Base-by-base conservation (phyloP, 1,284 basidiomycete genomes). In the Microbotryum intermedium region DNA sequence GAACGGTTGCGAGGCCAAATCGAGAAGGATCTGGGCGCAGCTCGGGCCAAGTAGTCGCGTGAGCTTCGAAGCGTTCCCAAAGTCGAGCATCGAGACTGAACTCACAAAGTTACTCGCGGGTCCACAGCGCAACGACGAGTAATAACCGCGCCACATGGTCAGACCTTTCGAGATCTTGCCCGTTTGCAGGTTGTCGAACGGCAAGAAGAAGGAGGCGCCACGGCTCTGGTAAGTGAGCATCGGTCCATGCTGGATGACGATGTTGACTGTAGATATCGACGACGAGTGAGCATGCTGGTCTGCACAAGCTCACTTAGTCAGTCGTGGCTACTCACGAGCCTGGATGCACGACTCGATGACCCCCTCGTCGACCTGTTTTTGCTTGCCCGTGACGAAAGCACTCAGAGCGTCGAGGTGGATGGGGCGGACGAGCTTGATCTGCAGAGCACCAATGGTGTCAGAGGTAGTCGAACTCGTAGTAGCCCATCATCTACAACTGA, bases 91-190 rank as follows among this genome's bases (percentile, higher is more conserved):
- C n/a, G n/a, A n/a, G n/a, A n/a, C n/a, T n/a, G 3, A 51, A 10
- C 50, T 39, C 34, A 39, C 34, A 39, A 39, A 39, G 34, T 39
- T 39, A 16, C 34, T 39, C 34, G 34, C 34, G 3, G 51, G 55
- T 7, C 56, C 55, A 5, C 28, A 9, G 6, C 60, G 60, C 3
- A 58, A 30, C 10, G 4, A 48, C 30, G 50, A 50, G 57, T 54
- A 63, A 52, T 53, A 59, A 1, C 58, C 58, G 26, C 58, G 55
- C 55, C 58, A 60, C 52, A 55, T 48, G 45, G 59, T 52, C 29
- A 63, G 42, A 10, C 61, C 61, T 6, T 30, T 45, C 23, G 25
- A 28, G 34, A 45, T 29, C 11, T 6, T 39, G n/a, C 2, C 30
- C 23, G 29, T 49, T 42, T 9, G 39, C 28, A 16, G 45, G 28